Conservation (phyloP, 306 rosid species). For the Bauhinia variegata region DNA sequence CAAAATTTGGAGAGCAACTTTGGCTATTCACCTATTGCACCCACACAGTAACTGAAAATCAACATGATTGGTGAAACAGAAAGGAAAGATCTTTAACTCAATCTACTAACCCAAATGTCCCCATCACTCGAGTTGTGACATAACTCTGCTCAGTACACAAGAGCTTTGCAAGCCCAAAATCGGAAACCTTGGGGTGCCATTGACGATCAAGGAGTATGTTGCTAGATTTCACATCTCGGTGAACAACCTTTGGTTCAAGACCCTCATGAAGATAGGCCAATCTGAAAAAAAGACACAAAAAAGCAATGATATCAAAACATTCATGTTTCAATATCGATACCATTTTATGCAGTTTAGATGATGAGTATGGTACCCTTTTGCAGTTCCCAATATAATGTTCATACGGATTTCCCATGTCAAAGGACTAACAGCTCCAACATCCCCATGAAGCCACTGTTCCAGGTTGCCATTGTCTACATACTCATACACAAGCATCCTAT, state of each 20-base stretch:
- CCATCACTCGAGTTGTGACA: slow-evolving; percentile 99
- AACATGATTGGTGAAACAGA: neutral
- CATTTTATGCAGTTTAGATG: neutral
- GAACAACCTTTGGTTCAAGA: slow-evolving; percentile 98
- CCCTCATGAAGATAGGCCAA: slow-evolving; percentile 99
- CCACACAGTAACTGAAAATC: slow-evolving; percentile 7
- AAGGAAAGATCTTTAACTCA: slow-evolving; percentile 15
- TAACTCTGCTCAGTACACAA: slow-evolving; percentile 80
- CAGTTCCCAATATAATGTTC: slow-evolving; percentile 81
- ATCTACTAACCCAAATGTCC: slow-evolving; percentile 92
- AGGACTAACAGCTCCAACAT: slow-evolving; percentile 87
- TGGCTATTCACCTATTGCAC: no score
- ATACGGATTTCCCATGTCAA: slow-evolving; percentile 89
- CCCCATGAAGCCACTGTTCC: slow-evolving; percentile 97
- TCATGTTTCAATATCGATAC: neutral
- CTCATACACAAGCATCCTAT: slow-evolving; percentile 98
- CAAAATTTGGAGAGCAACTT: slow-evolving; percentile 7
- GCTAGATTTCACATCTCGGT: slow-evolving; percentile 94
- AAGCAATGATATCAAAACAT: slow-evolving; percentile 29
- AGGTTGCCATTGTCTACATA: slow-evolving; percentile 92
- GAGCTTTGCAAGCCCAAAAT: slow-evolving; percentile 98
- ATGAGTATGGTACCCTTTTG: slow-evolving; percentile 72
- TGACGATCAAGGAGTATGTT: slow-evolving; percentile 89
- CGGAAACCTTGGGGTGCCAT: slow-evolving; percentile 94
- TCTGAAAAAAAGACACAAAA: slow-evolving; percentile 52